A percentile compares a stretch with the other conserved stretches of the same genome.
These are phyloP conservation scores for Phanerodontia chrysosporium DNA, from an alignment of 768 basidiomycete genomes.

Conservation along the genomic window DNA sequence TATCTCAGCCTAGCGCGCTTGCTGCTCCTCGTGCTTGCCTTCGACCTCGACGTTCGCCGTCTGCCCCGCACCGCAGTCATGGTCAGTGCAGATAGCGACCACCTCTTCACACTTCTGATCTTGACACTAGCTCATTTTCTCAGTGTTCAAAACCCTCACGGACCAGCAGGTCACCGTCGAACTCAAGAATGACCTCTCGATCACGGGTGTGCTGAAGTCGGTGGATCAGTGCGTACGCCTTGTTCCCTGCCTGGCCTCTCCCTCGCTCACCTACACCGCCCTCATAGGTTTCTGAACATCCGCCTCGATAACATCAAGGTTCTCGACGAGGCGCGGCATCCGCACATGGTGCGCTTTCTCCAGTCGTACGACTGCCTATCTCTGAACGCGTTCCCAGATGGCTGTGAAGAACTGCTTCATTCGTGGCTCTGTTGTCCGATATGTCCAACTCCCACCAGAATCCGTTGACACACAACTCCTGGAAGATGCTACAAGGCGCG, in stretches of 20 bases:
- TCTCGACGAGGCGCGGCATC: conserved; percentile 87
- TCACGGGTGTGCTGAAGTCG: conserved; percentile 92
- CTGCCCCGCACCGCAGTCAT: neutral
- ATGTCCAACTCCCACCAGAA: conserved; percentile 89
- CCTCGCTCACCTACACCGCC: neutral
- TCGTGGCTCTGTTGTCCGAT: conserved; percentile 95
- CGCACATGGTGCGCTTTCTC: conserved; percentile 78
- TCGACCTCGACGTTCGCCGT: neutral
- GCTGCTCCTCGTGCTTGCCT: neutral
- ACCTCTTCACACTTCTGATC: neutral
- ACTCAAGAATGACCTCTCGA: conserved; percentile 97
- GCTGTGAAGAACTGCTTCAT: conserved; percentile 99
- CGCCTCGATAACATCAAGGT: conserved; percentile 92
- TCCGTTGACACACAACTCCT: conserved; percentile 93
- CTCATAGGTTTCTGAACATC: conserved; percentile 85
- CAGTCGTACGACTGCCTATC: neutral
- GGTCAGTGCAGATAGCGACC: neutral
- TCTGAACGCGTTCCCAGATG: conserved; percentile 54
- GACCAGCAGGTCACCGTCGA: conserved; percentile 97
- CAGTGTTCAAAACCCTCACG: conserved; percentile 98
- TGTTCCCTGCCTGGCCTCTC: neutral
- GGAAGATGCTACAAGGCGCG: conserved; percentile 95
- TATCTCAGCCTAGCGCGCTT: neutral
- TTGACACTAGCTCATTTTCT: conserved; percentile 75
- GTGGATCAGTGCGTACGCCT: conserved; percentile 93